Base-by-base conservation (phyloP, 768 basidiomycete species). In the Collybia sordida region DNA sequence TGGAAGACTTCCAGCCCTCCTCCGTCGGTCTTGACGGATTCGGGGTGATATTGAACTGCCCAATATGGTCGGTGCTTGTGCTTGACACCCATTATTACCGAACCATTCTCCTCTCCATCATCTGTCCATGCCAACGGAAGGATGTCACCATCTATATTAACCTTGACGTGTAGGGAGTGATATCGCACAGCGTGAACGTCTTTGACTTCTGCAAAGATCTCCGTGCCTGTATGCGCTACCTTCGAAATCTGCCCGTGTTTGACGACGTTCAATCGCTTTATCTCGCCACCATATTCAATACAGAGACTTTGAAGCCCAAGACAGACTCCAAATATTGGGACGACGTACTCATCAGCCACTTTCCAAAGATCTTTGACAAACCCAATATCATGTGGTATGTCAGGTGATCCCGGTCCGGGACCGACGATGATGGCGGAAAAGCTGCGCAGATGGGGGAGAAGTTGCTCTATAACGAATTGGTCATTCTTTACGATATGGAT, bases 31-130 rank as follows among this genome's bases (percentile, higher is more conserved):
- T 86, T 76, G 2, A 87, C 80, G 3, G 90, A 92, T 62, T 93
- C 90, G 4, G 91, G 90, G 62, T 93, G 91, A 62, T 93, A 93
- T 59, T 93, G 91, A 19, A 93, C 91, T 3, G 87, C 90, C 85
- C 88, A 93, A 59, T 90, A 89, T 5, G 91, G 90, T 53, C 74
- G 78, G 19, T 57, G 65, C 45, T 56, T 72, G 62, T 93, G 91
- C 54, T 75, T 78, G 23, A 80, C 68, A 31, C 83, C 89, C 90
- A 93, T 93, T 35, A 89, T 72, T 17, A 90, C 83, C 36, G 58
- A 72, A 3, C 85, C 86, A 52, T 88, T 83, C 46, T 85, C 86
- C 18, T 69, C 69, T 23, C 72, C 81, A 55, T 92, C 89, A 38
- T 85, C 71, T 6, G 84, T 70, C 86, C 88, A 91, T 8, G 86